phyloP scores from a whole-genome alignment of 345 rosid genomes.

The Abelmoschus esculentus region DNA sequence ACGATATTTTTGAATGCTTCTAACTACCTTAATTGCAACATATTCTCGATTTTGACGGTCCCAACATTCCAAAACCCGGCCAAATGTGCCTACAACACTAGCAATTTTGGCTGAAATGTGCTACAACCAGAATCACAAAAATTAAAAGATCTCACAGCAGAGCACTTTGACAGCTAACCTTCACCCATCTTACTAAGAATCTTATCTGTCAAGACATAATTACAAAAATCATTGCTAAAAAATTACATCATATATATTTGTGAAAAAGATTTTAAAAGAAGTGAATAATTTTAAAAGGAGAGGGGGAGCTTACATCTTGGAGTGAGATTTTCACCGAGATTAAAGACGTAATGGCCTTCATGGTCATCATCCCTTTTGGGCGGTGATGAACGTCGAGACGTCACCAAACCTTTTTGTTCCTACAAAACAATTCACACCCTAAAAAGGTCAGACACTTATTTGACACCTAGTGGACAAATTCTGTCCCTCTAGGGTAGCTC shows the following conservation, averaged over 20 bases:
- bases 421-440: slow-evolving; percentile 25
- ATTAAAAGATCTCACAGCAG: slow-evolving; percentile 45
- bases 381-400: slow-evolving; percentile 38
- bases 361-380: slow-evolving; percentile 59
- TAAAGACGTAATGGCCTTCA: slow-evolving; percentile 63
- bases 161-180: slow-evolving; percentile 66
- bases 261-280: not conserved
- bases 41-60: slow-evolving; percentile 53
- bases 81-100: slow-evolving; percentile 61
- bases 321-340: slow-evolving; percentile 65
- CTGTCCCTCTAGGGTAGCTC: not conserved
- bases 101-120: slow-evolving; percentile 26
- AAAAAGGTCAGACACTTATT: slow-evolving; percentile 20
- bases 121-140: slow-evolving; percentile 52
- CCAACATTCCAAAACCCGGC: slow-evolving; percentile 87
- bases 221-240: not conserved
- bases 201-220: slow-evolving; percentile 37
- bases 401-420: slow-evolving; percentile 34
- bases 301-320: slow-evolving; percentile 48
- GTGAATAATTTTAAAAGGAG: not conserved
- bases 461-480: slow-evolving; percentile 1
- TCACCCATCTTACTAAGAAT: slow-evolving; percentile 79
- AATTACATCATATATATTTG: not conserved
- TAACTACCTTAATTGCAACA: slow-evolving; percentile 52
- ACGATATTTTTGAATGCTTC: slow-evolving; percentile 57